Percentiles rank a stretch among this genome's conserved stretches.
phyloP scores from a whole-genome alignment of 2,329 filamentous ascomycete genomes.

The Akanthomyces uredinophilus region DNA sequence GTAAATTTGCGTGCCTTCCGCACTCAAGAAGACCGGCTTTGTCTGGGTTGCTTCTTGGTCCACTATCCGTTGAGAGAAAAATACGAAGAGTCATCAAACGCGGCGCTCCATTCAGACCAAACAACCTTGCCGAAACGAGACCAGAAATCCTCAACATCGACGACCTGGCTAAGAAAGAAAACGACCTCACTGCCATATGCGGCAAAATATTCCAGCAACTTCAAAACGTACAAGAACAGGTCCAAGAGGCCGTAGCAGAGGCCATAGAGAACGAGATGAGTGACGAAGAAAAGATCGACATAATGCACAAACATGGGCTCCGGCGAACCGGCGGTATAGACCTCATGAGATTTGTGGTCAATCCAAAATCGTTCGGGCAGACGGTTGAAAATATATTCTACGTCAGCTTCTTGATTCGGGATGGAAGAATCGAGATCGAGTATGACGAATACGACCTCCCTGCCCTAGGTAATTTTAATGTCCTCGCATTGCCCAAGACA shows the following conservation, averaged over 20 bases:
- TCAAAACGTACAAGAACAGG: constrained; percentile 39
- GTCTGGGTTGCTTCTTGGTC: constrained; percentile 80
- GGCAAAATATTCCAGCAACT: constrained; percentile 66
- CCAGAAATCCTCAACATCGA: constrained; percentile 72
- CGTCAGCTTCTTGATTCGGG: constrained; percentile 86
- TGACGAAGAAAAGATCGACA: constrained; percentile 39
- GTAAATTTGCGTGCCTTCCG: constrained; percentile 69
- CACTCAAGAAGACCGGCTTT: constrained; percentile 69
- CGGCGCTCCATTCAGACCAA: constrained; percentile 63
- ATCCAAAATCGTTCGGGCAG: constrained; percentile 86
- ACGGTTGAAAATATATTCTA: constrained; percentile 98
- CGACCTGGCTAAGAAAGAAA: constrained; percentile 72
- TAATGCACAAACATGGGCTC: constrained; percentile 63
- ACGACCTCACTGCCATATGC: constrained; percentile 74
- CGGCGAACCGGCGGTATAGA: constrained; percentile 66
- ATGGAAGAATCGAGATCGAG: constrained; percentile 71
- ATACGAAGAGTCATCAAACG: constrained; percentile 65
- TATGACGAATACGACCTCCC: constrained; percentile 70
- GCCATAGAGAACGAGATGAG: constrained; percentile 42
- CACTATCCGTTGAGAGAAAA: constrained; percentile 84
- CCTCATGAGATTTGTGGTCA: constrained; percentile 82
- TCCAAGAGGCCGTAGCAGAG: constrained; percentile 41
- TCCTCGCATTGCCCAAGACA: neutral
- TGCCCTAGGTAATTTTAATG: constrained; percentile 64
- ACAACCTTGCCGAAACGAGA: constrained; percentile 63